Conservation (phyloP, 192 early-diverging fungal genomes). For the Piromyces sp. region DNA sequence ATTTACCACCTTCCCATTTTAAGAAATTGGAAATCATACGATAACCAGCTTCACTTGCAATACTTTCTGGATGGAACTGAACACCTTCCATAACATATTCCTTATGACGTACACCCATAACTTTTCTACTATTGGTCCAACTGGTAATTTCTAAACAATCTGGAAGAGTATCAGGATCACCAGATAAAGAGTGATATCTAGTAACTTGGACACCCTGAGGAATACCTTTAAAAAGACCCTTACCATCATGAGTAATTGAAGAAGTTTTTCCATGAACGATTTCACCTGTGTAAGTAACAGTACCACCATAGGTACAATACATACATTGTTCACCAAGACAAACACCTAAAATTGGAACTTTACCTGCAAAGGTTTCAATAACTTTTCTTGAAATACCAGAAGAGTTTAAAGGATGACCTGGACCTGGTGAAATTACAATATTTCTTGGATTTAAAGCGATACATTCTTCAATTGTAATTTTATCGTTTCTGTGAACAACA, state of each 20-base stretch:
- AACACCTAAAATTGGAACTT: slow-evolving; percentile 88
- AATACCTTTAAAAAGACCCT: slow-evolving; percentile 69
- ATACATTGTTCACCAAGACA: slow-evolving; percentile 97
- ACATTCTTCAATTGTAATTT: slow-evolving; percentile 72
- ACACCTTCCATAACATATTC: slow-evolving; percentile 81
- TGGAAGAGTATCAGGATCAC: slow-evolving; percentile 64
- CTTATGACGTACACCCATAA: slow-evolving; percentile 94
- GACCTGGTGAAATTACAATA: slow-evolving; percentile 92
- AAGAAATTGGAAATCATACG: slow-evolving; percentile 87
- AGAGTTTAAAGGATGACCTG: slow-evolving; percentile 77
- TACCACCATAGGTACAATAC: slow-evolving; percentile 87
- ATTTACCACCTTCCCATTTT: slow-evolving; percentile 63
- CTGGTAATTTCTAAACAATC: slow-evolving; percentile 65
- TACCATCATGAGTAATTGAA: slow-evolving; percentile 71
- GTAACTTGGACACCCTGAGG: slow-evolving; percentile 76
- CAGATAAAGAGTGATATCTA: slow-evolving; percentile 92
- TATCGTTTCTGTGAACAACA: slow-evolving; percentile 81
- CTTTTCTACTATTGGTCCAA: slow-evolving; percentile 58
- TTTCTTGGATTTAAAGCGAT: slow-evolving; percentile 70
- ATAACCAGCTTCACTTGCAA: slow-evolving; percentile 79
- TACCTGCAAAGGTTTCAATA: slow-evolving; percentile 78
- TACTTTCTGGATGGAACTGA: slow-evolving; percentile 96
- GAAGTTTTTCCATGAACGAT: slow-evolving; percentile 94
- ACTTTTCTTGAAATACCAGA: slow-evolving; percentile 81
- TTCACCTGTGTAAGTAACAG: slow-evolving; percentile 82